Evolutionary conservation across 805 yeast species (phyloP), one percentile per base, ranked within the genome.

Genomic region (Candida nanaspora): DNA sequence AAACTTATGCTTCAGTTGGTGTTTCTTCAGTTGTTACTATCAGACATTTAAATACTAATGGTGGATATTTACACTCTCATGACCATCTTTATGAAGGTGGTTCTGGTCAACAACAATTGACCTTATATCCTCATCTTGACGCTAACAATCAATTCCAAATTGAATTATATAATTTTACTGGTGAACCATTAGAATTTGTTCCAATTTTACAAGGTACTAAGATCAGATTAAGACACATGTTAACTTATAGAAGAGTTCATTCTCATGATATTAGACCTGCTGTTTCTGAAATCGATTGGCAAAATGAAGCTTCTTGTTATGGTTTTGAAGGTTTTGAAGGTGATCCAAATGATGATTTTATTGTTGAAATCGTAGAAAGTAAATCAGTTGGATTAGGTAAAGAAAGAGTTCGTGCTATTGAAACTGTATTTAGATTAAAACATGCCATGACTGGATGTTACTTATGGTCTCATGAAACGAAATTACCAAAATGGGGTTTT

Each of bases 31-130:
- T 63, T 8, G 72, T 85, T 23, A 70, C 87, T 29, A 49, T 85
- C 31, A 82, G 82, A 56, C 95, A 85, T 55, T 46, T 75, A 26
- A 76, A 75, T 46, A 81, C 91, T 29, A 72, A 71, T 50, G 93
- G 89, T 49, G 93, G 93, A 38, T 85, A 85, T 61, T 69, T 85
- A 51, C 95, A 85, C 59, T 82, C 91, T n/a, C 95, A 85, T 61
- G 69, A 71, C 42, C 80, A 76, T 52, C 63, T 68, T 50, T 83
- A 81, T 52, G 85, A 80, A 53, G 75, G 84, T 37, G 94, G 94
- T 45, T 85, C 94, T 7, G 75, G 82, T 54, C 94, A 85, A 62
- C 94, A 85, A 62, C 94, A 85, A 62, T 63, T 85, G 48, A 84
- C 93, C 5, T 67, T 84, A 47, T 85, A 85, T 56, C 89, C 89